Percentiles rank a stretch among this genome's conserved stretches.
Evolutionary conservation across 371 early-diverging fungal species (phyloP).

Genomic region (Rhizopus sp.): DNA sequence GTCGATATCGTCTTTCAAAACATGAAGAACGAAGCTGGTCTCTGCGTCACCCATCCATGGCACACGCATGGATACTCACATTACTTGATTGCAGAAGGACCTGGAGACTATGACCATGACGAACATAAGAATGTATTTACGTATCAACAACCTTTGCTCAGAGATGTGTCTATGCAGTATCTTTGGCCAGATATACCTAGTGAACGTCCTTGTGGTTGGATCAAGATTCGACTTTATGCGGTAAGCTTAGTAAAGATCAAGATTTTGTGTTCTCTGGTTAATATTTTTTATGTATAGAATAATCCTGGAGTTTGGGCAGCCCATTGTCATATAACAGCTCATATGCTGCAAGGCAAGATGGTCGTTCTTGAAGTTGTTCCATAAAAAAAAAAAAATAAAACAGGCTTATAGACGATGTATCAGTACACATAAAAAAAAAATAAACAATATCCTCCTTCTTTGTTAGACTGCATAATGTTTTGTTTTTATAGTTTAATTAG

Average conservation of each 20-base stretch:
- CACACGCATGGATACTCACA: constrained; percentile 46
- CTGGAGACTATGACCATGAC: constrained; percentile 31
- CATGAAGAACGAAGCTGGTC: constrained; percentile 1
- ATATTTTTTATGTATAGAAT: constrained; percentile 18
- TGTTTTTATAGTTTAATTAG: too few species aligned
- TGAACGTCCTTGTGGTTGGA: constrained; percentile 34
- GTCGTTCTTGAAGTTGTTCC: constrained; percentile 38
- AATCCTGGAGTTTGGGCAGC: constrained; percentile 55
- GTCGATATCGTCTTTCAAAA: constrained; percentile 44
- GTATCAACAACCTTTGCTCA: constrained; percentile 25
- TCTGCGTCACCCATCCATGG: constrained; percentile 44
- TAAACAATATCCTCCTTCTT: too few species aligned
- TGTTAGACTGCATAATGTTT: too few species aligned
- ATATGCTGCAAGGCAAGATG: constrained; percentile 50
- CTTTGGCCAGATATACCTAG: constrained; percentile 2
- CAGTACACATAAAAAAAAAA: too few species aligned
- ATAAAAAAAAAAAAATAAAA: constrained; percentile 1
- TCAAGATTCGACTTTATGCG: constrained; percentile 31
- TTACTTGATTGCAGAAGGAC: constrained; percentile 37
- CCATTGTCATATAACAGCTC: constrained; percentile 53
- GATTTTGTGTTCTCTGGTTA: neutral
- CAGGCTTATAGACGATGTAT: too few species aligned
- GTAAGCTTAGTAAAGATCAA: constrained; percentile 13
- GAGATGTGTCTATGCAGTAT: constrained; percentile 38
- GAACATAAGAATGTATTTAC: constrained; percentile 25